Evolutionary conservation across 768 basidiomycete genomes (phyloP).

Genomic region (Wakefieldia striispora): DNA sequence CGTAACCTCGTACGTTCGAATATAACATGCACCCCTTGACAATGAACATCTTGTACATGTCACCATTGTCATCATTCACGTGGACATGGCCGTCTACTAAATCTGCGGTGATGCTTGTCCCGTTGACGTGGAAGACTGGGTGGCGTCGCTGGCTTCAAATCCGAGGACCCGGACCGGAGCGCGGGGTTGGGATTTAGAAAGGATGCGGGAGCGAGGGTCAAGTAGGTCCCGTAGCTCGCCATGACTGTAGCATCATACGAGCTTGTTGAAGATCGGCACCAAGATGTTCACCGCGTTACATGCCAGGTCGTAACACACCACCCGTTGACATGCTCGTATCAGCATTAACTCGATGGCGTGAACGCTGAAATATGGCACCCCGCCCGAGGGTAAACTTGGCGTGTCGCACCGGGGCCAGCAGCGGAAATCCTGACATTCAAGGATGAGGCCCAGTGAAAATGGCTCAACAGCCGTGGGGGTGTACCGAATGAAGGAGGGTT

Average conservation of each 20-base stretch:
- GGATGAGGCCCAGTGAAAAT: too few relatives aligned
- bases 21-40: too few relatives aligned
- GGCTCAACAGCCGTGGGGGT: too few relatives aligned
- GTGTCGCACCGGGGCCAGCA: slow-evolving; percentile 8
- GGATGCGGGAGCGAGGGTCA: not conserved
- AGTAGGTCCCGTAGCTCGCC: slow-evolving; percentile 88
- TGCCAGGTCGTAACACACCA: slow-evolving; percentile 48
- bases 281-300: not conserved
- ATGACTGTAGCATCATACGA: slow-evolving; percentile 90
- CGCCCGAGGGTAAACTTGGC: slow-evolving; percentile 79
- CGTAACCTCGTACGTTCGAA: too few relatives aligned
- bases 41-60: too few relatives aligned
- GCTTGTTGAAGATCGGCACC: slow-evolving; percentile 43
- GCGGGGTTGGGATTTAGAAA: slow-evolving; percentile 64
- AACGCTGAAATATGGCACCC: slow-evolving; percentile 95
- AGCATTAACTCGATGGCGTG: slow-evolving; percentile 87
- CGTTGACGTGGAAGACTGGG: slow-evolving; percentile 75
- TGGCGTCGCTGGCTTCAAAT: slow-evolving; percentile 83
- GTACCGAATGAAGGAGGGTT: too few relatives aligned
- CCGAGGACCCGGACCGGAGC: slow-evolving; percentile 87
- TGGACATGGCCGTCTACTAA: slow-evolving; percentile 91
- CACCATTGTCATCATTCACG: slow-evolving; percentile 63
- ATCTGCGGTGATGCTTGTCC: slow-evolving; percentile 70
- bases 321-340: slow-evolving; percentile 87
- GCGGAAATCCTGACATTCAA: not conserved